phyloP scores from a whole-genome alignment of 2,329 filamentous ascomycete species.

The Aspergillus ochraceoroseus region DNA sequence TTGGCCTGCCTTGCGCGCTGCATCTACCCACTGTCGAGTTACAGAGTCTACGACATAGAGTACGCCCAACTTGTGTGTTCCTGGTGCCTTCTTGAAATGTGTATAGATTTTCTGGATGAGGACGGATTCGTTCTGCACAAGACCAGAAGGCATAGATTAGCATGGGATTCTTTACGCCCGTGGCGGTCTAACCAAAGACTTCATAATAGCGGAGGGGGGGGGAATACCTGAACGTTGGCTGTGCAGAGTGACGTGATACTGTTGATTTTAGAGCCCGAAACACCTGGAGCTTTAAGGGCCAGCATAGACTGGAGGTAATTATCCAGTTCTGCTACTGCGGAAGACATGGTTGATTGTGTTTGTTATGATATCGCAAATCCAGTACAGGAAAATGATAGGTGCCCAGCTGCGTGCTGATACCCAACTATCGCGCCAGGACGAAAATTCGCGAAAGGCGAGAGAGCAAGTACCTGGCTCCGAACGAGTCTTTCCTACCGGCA shows the following conservation, averaged over 20 bases:
- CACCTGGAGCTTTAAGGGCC: slow-evolving; percentile 83
- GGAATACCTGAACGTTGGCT: slow-evolving; percentile 75
- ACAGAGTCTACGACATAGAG: slow-evolving; percentile 99
- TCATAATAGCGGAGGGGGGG: slow-evolving; percentile 6
- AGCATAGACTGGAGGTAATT: slow-evolving; percentile 87
- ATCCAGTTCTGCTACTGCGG: slow-evolving; percentile 86
- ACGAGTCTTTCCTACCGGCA: slow-evolving; percentile 26
- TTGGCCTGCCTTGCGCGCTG: slow-evolving; percentile 81
- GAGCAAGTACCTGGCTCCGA: slow-evolving; percentile 15
- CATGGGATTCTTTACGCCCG: slow-evolving; percentile 8
- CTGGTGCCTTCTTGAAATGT: slow-evolving; percentile 90
- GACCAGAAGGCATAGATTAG: slow-evolving; percentile 27
- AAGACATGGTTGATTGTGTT: slow-evolving; percentile 56
- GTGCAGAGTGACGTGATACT: slow-evolving; percentile 83
- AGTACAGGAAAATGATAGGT: slow-evolving; percentile 15
- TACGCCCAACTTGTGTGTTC: slow-evolving; percentile 95
- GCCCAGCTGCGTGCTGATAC: slow-evolving; percentile 12
- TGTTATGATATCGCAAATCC: slow-evolving; percentile 12
- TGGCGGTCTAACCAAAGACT: too few species aligned
- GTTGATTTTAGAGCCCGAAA: slow-evolving; percentile 86
- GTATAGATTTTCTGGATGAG: slow-evolving; percentile 95
- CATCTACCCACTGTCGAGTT: slow-evolving; percentile 97
- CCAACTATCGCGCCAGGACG: slow-evolving; percentile 17
- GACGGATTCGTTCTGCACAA: slow-evolving; percentile 75
- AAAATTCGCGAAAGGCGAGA: slow-evolving; percentile 14